Base-by-base conservation (phyloP, 176 grass and related monocot genomes). In the Avena sativa region DNA sequence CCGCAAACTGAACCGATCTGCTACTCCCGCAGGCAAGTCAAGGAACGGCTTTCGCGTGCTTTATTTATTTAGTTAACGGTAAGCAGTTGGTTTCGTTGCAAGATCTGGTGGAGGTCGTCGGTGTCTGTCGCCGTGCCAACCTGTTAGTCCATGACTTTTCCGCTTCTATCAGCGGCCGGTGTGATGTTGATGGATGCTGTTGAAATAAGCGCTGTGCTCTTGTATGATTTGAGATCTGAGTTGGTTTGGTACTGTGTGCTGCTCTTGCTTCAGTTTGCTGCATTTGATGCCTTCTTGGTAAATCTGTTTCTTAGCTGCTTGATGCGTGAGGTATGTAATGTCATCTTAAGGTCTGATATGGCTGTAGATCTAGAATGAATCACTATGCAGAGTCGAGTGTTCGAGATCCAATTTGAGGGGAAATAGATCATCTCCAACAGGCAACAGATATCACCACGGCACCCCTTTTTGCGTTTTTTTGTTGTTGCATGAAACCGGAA, bases 1-100 rank as follows among this genome's bases (percentile, higher is more conserved):
- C 67, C 11, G 19, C 84, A 66, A 80, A 75, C 76, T 91, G 85
- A 91, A 90, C 68, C 75, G 46, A 79, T 70, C 32, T 3, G 28
- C 71, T 17, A 7, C 4, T 25, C 40, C 19, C 8, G 25, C 57
- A 13, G 12, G 13, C 36, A 7, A 58, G 38, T 8, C n/a, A 44
- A 59, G 17, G 43, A 26, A 40, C 1, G 10, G 66, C 32, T 34
- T 34, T 34, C 50, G 30, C 36, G 65, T 11, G 12, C 13, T 46
- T 53, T 48, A 11, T 46, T 53, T 48, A 11, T 48, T 66, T 65
- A 82, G 47, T 43, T 47, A 65, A 9, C 46, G 71, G 71, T 49
- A 49, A 74, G 71, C 48, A 25, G 57, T 50, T 51, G 11, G 66
- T 77, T 48, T 40, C 61, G 74, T 66, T 75, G 74, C 9, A 8